phyloP scores from a whole-genome alignment of 2,329 filamentous ascomycete species.

The Beauveria varroae region DNA sequence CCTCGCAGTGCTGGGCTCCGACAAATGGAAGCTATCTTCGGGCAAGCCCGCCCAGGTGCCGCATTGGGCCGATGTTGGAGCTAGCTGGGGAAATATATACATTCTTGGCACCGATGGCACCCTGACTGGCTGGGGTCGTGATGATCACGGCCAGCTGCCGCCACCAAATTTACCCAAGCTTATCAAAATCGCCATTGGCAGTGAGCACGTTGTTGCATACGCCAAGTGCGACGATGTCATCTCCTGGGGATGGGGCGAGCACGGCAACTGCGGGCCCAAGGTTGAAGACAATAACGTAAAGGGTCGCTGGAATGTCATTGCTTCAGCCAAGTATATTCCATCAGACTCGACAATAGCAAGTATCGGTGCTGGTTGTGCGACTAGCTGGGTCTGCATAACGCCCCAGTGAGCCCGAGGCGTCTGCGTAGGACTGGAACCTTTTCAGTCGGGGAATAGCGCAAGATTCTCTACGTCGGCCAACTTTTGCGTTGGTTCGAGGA shows the following conservation, averaged over 20 bases:
- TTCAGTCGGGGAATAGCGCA: conserved; percentile 35
- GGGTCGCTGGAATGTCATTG: conserved; percentile 60
- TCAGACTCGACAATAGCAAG: conserved; percentile 43
- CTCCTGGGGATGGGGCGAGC: conserved; percentile 95
- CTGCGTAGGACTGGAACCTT: neutral
- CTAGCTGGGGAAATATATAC: conserved; percentile 79
- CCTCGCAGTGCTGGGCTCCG: conserved; percentile 61
- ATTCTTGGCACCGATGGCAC: conserved; percentile 54
- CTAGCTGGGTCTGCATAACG: conserved; percentile 64
- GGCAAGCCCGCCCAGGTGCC: conserved; percentile 44
- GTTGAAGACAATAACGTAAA: conserved; percentile 60
- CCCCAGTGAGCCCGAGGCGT: conserved; percentile 14
- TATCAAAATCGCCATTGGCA: conserved; percentile 67
- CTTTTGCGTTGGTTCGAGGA: conserved; percentile 64
- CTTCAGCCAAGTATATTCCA: conserved; percentile 47
- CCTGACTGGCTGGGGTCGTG: conserved; percentile 69
- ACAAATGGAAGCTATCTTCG: conserved; percentile 63
- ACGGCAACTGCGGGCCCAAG: conserved; percentile 83
- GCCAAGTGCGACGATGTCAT: conserved; percentile 59
- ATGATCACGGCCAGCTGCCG: conserved; percentile 77
- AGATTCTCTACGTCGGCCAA: conserved; percentile 56
- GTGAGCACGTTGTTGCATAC: conserved; percentile 79
- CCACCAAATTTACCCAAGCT: conserved; percentile 53
- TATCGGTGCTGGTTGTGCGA: conserved; percentile 83
- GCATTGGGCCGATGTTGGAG: conserved; percentile 60